A percentile compares a stretch with the other conserved stretches of the same genome.
Conservation (phyloP, 495 filamentous ascomycete species). For the Penicillium antarcticum region DNA sequence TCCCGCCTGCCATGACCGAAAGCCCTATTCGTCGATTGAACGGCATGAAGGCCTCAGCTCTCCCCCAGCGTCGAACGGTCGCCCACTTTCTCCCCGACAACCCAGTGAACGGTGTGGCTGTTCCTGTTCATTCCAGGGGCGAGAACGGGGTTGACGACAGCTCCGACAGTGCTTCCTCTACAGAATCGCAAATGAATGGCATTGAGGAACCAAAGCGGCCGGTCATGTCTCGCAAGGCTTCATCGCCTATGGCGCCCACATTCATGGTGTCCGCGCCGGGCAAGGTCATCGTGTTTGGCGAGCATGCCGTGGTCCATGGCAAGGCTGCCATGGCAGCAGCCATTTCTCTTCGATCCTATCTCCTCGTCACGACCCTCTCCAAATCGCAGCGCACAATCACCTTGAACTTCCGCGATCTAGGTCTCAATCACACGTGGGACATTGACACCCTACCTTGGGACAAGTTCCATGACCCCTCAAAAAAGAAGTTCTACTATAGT, state of each 20-base stretch:
- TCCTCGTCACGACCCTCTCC: conserved; percentile 85
- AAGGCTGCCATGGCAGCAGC: conserved; percentile 94
- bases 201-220: conserved; percentile 14
- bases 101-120: neutral
- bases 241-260: conserved; percentile 64
- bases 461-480: conserved; percentile 69
- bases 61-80: neutral
- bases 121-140: neutral
- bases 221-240: conserved; percentile 41
- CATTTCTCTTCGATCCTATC: conserved; percentile 90
- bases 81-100: neutral
- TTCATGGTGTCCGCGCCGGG: conserved; percentile 98
- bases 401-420: conserved; percentile 82
- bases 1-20: conserved; percentile 4
- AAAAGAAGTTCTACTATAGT: conserved; percentile 92
- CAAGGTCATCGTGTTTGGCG: conserved; percentile 95
- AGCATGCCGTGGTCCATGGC: conserved; percentile 94
- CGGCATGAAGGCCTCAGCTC: neutral
- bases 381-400: conserved; percentile 83
- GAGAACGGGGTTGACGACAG: conserved; percentile 15
- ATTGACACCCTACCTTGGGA: conserved; percentile 87
- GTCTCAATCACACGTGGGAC: conserved; percentile 83
- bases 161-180: conserved; percentile 24
- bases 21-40: neutral
- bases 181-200: conserved; percentile 16